Conservation (phyloP, 345 rosid species). For the Acer negundo region DNA sequence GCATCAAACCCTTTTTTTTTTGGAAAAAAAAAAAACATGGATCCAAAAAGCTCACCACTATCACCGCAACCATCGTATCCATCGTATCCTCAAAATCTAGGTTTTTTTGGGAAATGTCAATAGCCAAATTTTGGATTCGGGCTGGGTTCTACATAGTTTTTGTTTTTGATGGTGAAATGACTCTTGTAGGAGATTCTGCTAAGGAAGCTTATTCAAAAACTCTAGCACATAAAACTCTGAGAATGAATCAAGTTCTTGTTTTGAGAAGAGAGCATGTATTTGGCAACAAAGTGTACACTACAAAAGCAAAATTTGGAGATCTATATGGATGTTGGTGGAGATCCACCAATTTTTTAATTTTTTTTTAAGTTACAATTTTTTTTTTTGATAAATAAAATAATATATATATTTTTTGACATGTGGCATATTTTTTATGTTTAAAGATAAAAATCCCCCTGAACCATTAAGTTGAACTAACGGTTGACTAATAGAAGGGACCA, state of each 20-base stretch:
- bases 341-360: too few species aligned
- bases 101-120: conserved; percentile 77
- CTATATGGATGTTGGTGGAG: too few species aligned
- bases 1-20: conserved; percentile 61
- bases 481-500: too few species aligned
- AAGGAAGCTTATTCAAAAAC: conserved; percentile 63
- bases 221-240: conserved; percentile 37
- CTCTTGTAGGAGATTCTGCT: conserved; percentile 68
- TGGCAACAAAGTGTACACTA: conserved; percentile 61
- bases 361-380: too few species aligned
- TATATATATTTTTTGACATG: too few species aligned
- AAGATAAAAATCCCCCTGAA: too few species aligned
- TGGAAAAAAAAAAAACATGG: conserved; percentile 86
- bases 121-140: conserved; percentile 81
- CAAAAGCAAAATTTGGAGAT: conserved; percentile 73
- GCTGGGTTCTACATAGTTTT: conserved; percentile 82
- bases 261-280: conserved; percentile 76
- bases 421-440: too few species aligned
- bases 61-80: conserved; percentile 16
- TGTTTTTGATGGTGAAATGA: conserved; percentile 64
- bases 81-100: too few species aligned
- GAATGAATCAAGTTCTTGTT: conserved; percentile 46
- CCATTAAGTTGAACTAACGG: too few species aligned
- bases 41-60: conserved; percentile 42
- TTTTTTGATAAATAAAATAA: too few species aligned